A percentile compares a stretch with the other conserved stretches of the same genome.
phyloP scores from a whole-genome alignment of 371 early-diverging fungal genomes.

The Coemansia sp. region DNA sequence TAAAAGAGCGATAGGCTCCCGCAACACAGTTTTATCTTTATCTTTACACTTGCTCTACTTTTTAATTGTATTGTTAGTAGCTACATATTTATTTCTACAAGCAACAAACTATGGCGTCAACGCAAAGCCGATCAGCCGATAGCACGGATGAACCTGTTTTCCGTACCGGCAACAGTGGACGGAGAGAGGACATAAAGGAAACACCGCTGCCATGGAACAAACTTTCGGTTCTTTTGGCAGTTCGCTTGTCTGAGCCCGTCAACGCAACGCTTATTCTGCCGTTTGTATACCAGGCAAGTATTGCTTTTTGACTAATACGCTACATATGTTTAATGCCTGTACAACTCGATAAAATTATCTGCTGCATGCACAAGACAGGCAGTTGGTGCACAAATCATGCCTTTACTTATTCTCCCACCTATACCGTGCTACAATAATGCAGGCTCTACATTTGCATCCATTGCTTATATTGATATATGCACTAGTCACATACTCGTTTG shows the following conservation, averaged over 20 bases:
- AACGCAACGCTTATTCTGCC: slow-evolving; percentile 51
- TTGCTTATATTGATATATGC: slow-evolving; percentile 1
- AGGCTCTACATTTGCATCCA: background rate
- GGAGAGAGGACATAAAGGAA: slow-evolving; percentile 10
- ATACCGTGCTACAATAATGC: no score
- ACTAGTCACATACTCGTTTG: background rate
- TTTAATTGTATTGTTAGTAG: background rate
- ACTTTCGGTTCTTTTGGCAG: slow-evolving; percentile 29
- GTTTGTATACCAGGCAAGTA: slow-evolving; percentile 50
- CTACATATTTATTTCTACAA: background rate
- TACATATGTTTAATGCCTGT: no score
- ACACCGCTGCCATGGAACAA: slow-evolving; percentile 52
- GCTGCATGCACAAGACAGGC: background rate
- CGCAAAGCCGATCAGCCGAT: background rate
- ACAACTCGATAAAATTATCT: no score
- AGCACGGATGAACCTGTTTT: background rate
- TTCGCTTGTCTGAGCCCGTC: slow-evolving; percentile 51
- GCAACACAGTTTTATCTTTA: no score
- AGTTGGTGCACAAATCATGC: background rate
- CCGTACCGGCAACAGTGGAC: background rate
- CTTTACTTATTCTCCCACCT: background rate
- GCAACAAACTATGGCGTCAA: background rate
- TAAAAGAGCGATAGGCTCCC: background rate
- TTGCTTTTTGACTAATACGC: background rate
- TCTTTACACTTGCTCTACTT: background rate